Percentiles rank a stretch among this genome's conserved stretches.
Evolutionary conservation across 805 yeast species (phyloP).

Genomic region (Pichia gijzeniarum): DNA sequence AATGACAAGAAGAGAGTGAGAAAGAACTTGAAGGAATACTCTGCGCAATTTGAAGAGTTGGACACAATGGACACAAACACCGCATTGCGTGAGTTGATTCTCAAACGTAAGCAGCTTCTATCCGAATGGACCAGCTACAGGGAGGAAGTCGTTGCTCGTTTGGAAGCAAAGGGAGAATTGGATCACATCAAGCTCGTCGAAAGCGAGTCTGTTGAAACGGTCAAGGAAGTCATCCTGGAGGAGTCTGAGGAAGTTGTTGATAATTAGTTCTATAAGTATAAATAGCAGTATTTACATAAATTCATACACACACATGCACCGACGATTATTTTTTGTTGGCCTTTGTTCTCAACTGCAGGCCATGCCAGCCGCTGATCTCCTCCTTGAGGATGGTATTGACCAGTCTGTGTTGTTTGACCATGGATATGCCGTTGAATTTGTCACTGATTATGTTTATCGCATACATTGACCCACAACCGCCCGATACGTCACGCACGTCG

Average conservation of each 20-base stretch:
- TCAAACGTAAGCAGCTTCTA: conserved; percentile 72
- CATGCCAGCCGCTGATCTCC: conserved; percentile 92
- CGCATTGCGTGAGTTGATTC: conserved; percentile 83
- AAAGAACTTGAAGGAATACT: conserved; percentile 81
- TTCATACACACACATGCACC: conserved; percentile 15
- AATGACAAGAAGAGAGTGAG: conserved; percentile 84
- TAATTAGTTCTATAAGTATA: not conserved
- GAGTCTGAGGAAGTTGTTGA: conserved; percentile 68
- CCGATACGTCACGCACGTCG: conserved; percentile 76
- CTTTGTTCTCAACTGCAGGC: conserved; percentile 77
- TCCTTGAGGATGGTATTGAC: conserved; percentile 78
- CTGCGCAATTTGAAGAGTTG: conserved; percentile 87
- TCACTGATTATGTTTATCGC: conserved; percentile 71
- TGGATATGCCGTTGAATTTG: conserved; percentile 70
- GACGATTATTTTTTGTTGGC: conserved; percentile 21
- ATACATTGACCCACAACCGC: conserved; percentile 98
- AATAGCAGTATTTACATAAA: not conserved
- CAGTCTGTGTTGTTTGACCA: conserved; percentile 87
- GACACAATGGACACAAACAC: conserved; percentile 96
- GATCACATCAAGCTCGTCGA: conserved; percentile 38
- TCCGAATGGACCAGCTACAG: conserved; percentile 87
- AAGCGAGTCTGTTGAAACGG: conserved; percentile 63
- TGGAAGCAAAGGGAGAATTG: conserved; percentile 36
- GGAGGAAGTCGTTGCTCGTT: conserved; percentile 39
- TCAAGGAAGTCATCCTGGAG: conserved; percentile 66